Evolutionary conservation across 495 filamentous ascomycete genomes (phyloP).

Genomic region (Cudoniella acicularis): DNA sequence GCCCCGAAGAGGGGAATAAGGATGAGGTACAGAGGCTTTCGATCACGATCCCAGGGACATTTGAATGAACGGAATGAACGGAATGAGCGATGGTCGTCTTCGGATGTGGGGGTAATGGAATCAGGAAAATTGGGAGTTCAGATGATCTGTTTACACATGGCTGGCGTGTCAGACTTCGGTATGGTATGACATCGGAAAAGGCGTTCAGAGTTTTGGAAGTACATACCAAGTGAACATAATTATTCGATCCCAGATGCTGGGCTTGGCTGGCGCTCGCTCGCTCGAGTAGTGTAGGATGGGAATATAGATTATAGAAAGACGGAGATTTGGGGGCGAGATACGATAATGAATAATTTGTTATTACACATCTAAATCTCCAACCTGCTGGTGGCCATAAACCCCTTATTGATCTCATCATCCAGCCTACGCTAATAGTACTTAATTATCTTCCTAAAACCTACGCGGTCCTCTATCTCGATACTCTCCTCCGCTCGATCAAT

Average conservation of each 20-base stretch:
- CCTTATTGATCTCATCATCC: background rate
- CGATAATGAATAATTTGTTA: constrained; percentile 1
- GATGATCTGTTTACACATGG: background rate
- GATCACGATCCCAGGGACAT: constrained; percentile 25
- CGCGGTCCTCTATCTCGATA: too few species aligned
- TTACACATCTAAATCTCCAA: background rate
- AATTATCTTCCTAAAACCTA: too few species aligned
- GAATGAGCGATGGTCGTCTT: background rate
- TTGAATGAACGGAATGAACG: constrained; percentile 3
- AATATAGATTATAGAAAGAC: constrained; percentile 7
- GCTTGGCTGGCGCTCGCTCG: background rate
- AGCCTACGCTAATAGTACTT: too few species aligned
- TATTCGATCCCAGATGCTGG: constrained; percentile 1
- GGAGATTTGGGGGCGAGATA: background rate
- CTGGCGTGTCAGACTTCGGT: background rate
- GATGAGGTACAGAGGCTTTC: constrained; percentile 22
- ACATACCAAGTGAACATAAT: constrained; percentile 17
- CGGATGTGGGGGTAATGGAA: constrained; percentile 4
- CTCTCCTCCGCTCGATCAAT: too few species aligned
- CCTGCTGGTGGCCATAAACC: background rate
- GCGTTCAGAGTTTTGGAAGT: constrained; percentile 1
- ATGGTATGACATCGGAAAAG: constrained; percentile 6
- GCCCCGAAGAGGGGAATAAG: constrained; percentile 8
- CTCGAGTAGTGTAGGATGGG: background rate
- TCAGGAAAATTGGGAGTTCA: background rate